phyloP scores from a whole-genome alignment of 768 basidiomycete species.

The Agaricus bisporus region DNA sequence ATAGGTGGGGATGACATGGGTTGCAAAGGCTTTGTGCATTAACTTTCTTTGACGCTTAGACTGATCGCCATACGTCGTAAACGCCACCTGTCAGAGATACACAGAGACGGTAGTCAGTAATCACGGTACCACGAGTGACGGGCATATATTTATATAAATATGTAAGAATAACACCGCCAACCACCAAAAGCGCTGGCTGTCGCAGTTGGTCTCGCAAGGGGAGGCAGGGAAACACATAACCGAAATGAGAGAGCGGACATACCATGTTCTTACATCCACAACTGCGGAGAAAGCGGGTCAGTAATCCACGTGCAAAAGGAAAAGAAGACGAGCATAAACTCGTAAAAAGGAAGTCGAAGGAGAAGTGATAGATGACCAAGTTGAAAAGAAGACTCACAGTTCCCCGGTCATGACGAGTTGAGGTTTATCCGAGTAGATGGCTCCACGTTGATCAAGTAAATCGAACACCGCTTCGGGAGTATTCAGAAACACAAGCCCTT shows the following conservation, averaged over 20 bases:
- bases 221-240: neutral
- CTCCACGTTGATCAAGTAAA: slow-evolving; percentile 63
- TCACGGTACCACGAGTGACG: neutral
- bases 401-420: slow-evolving; percentile 65
- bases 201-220: neutral
- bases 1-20: slow-evolving; percentile 47
- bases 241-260: slow-evolving; percentile 14
- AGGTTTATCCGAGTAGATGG: slow-evolving; percentile 73
- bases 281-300: slow-evolving; percentile 20
- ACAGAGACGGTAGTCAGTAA: slow-evolving; percentile 4
- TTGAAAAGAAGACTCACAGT: slow-evolving; percentile 37
- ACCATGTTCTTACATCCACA: slow-evolving; percentile 68
- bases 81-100: slow-evolving; percentile 40
- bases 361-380: slow-evolving; percentile 1
- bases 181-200: slow-evolving; percentile 6
- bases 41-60: slow-evolving; percentile 61
- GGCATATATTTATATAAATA: neutral
- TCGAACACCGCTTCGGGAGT: slow-evolving; percentile 52
- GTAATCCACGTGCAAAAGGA: slow-evolving; percentile 9
- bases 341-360: slow-evolving; percentile 2
- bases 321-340: neutral
- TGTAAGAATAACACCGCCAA: slow-evolving; percentile 1
- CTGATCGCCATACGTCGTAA: slow-evolving; percentile 60
- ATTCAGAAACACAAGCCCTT: slow-evolving; percentile 64
- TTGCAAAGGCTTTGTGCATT: slow-evolving; percentile 58